Evolutionary conservation across 345 rosid species (phyloP), one percentile per base, ranked within the genome.

Genomic region (Psidium friedrichsthalianum): DNA sequence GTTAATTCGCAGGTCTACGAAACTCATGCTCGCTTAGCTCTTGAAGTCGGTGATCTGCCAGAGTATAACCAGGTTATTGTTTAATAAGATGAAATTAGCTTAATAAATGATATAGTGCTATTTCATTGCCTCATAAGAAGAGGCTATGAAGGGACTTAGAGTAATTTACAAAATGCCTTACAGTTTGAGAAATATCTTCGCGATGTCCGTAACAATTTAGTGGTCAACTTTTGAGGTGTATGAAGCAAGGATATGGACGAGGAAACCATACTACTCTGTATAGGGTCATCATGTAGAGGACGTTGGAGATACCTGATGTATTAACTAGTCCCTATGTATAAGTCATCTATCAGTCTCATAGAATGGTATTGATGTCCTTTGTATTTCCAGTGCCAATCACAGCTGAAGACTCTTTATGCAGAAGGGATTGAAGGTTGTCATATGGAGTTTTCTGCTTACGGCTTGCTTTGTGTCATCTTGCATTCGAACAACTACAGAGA

Each of bases 21-120:
- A 92, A 94, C 98, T 74, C 99, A 98, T 94, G 99, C 98, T 85
- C 95, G 99, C 87, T 91, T 96, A 82, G 94, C 99, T n/a, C 82
- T 98, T 90, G 99, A 98, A 91, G 93, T 89, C 85, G 98, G 98
- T 74, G 99, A 98, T 89, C 90, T 98, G 83, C 91, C 98, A 0
- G 99, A 98, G 91, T 98, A 91, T 92, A 98, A 98, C 93, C 99
- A 98, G 98, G 99, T 98, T 18, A 16, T 69, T 69, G 78, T 69
- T 36, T 69, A 24, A 69, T 69, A 69, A 24, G 7, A 20, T 69
- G 78, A 32, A 18, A 69, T 69, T 69, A 69, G 47, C 78, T 69
- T 32, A 69, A 69, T 69, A 16, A 32, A 32, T 32, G 44, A 3
- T 32, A 8, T 69, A 32, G 24, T 8, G 78, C 78, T 69, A 69